Conservation (phyloP, 306 rosid species). For the Rubus parviflorus region DNA sequence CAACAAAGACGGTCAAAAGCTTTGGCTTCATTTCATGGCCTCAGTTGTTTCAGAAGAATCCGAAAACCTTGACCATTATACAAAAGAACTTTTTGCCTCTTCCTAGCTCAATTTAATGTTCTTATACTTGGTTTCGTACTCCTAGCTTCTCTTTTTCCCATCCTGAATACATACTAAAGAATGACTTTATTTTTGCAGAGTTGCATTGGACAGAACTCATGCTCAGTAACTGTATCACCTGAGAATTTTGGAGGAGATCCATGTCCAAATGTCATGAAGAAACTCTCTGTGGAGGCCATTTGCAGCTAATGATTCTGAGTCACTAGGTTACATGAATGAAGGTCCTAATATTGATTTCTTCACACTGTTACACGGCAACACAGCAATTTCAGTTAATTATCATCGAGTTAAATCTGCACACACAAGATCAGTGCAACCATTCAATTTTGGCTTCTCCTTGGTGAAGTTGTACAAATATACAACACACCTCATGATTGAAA, state of each 20-base stretch:
- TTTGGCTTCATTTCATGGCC: neutral
- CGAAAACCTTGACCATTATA: neutral
- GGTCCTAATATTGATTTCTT: conserved; percentile 26
- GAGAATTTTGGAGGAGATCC: conserved; percentile 96
- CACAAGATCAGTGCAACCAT: conserved; percentile 44
- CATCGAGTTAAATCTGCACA: conserved; percentile 32
- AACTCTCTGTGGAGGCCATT: conserved; percentile 83
- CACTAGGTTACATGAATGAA: conserved; percentile 21
- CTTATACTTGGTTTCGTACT: neutral
- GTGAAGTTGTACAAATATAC: conserved; percentile 92
- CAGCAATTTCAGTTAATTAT: conserved; percentile 15
- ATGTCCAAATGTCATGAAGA: conserved; percentile 90
- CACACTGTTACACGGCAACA: conserved; percentile 16
- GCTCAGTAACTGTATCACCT: conserved; percentile 74
- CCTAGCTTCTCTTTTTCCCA: neutral
- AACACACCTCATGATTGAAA: conserved; percentile 69
- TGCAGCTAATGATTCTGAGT: conserved; percentile 64
- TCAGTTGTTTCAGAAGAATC: neutral
- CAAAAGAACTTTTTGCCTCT: neutral
- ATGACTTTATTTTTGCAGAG: conserved; percentile 54
- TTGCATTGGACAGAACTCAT: conserved; percentile 79
- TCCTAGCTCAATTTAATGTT: neutral
- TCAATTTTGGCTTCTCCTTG: conserved; percentile 59
- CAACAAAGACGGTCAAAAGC: neutral
- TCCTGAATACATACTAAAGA: neutral